Evolutionary conservation across 495 filamentous ascomycete species (phyloP).

Genomic region (Venustampulla echinocandica): DNA sequence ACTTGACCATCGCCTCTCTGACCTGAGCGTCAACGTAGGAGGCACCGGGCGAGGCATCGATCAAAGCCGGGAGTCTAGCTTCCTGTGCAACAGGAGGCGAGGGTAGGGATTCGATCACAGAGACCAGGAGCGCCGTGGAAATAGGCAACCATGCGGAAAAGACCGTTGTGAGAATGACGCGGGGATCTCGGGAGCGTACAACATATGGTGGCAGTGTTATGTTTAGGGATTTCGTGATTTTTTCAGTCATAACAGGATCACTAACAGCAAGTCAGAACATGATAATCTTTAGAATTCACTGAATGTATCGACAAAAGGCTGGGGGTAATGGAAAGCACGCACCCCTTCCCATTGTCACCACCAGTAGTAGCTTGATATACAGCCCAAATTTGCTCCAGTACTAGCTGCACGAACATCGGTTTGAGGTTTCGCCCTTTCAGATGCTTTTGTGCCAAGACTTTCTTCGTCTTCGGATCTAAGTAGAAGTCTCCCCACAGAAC

Average conservation of each 20-base stretch:
- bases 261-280: constrained; percentile 32
- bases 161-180: constrained; percentile 72
- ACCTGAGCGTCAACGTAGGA: constrained; percentile 56
- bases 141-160: constrained; percentile 88
- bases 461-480: constrained; percentile 92
- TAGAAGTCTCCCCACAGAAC: constrained; percentile 97
- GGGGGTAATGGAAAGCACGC: constrained; percentile 26
- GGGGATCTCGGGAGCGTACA: constrained; percentile 74
- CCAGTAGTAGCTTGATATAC: constrained; percentile 88
- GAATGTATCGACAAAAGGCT: constrained; percentile 7
- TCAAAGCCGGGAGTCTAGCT: constrained; percentile 65
- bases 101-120: constrained; percentile 86
- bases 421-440: constrained; percentile 85
- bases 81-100: constrained; percentile 79
- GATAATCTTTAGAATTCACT: constrained; percentile 1
- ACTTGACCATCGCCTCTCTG: constrained; percentile 71
- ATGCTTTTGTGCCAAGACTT: constrained; percentile 84
- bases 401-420: constrained; percentile 96
- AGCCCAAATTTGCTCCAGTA: constrained; percentile 94
- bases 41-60: constrained; percentile 74
- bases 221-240: constrained; percentile 86
- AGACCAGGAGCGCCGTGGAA: constrained; percentile 86
- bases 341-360: constrained; percentile 75
- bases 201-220: constrained; percentile 77
- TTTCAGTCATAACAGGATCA: constrained; percentile 75